Conservation (phyloP, 352 stramenopile genomes). For the Globisporangium carolinianum region DNA sequence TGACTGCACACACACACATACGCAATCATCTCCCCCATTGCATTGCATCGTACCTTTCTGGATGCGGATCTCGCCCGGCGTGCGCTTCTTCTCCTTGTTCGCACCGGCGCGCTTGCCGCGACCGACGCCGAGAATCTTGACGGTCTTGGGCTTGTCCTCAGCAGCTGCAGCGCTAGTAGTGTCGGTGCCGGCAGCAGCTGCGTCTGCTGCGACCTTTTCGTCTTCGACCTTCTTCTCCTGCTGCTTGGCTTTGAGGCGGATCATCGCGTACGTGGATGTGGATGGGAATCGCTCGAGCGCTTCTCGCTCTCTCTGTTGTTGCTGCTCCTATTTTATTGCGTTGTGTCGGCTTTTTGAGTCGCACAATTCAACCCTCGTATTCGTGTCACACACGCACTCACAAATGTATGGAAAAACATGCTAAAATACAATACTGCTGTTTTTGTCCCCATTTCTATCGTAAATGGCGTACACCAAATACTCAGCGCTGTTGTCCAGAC, state of each 20-base stretch:
- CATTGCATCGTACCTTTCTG: slow-evolving; percentile 89
- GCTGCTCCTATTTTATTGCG: neutral
- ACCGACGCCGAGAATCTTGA: slow-evolving; percentile 80
- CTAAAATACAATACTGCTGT: neutral
- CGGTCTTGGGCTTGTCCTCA: slow-evolving; percentile 58
- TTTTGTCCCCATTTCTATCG: neutral
- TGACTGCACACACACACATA: neutral
- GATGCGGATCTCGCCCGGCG: slow-evolving; percentile 96
- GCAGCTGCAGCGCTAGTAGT: slow-evolving; percentile 13
- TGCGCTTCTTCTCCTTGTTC: slow-evolving; percentile 90
- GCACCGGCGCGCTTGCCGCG: slow-evolving; percentile 58
- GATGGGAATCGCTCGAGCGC: neutral
- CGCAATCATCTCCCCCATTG: neutral
- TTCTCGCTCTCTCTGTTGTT: neutral
- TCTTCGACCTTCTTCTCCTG: slow-evolving; percentile 83
- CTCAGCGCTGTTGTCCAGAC: too few species aligned
- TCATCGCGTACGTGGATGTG: slow-evolving; percentile 26
- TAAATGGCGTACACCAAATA: too few species aligned
- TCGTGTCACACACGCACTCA: neutral
- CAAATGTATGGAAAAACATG: neutral
- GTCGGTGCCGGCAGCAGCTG: slow-evolving; percentile 17
- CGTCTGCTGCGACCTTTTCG: slow-evolving; percentile 18
- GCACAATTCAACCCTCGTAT: neutral
- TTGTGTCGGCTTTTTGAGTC: neutral
- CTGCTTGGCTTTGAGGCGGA: slow-evolving; percentile 81